Evolutionary conservation across 108 stramenopile species (phyloP).

Genomic region (Cyclotella cryptica): DNA sequence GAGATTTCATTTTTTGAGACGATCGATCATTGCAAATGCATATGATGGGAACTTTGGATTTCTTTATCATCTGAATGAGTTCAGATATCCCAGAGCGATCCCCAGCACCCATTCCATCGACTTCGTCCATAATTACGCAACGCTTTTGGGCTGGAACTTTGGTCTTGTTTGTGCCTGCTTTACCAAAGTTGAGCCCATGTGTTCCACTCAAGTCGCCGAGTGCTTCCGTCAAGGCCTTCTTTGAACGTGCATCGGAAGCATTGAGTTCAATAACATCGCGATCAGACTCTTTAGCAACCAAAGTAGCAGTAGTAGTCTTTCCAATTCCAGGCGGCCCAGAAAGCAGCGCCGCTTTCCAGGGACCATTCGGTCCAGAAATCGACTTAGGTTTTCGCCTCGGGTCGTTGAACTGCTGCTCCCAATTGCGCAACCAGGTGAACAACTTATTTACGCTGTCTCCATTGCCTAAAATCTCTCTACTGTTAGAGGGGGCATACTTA

Average conservation of each 20-base stretch:
- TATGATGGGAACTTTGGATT: constrained; percentile 95
- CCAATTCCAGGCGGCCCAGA: constrained; percentile 98
- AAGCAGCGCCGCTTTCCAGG: constrained; percentile 90
- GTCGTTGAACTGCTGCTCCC: constrained; percentile 84
- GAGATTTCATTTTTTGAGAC: constrained; percentile 83
- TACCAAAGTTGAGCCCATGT: constrained; percentile 64
- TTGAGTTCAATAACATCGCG: constrained; percentile 96
- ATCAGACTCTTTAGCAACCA: constrained; percentile 84
- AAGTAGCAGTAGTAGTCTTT: constrained; percentile 91
- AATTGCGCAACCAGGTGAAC: constrained; percentile 68
- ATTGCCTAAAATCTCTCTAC: constrained; percentile 84
- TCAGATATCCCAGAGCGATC: constrained; percentile 95
- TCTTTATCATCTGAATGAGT: constrained; percentile 96
- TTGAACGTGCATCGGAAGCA: constrained; percentile 95
- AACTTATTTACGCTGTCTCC: constrained; percentile 71
- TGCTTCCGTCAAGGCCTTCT: constrained; percentile 71
- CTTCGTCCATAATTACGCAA: constrained; percentile 98
- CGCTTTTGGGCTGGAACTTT: constrained; percentile 53
- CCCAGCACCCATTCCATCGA: constrained; percentile 98
- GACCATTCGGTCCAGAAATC: constrained; percentile 56
- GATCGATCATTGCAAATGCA: constrained; percentile 99
- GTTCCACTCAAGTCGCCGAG: constrained; percentile 88
- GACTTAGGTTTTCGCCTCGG: constrained; percentile 37
- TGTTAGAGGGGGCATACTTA: constrained; percentile 82
- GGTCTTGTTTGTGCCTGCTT: neutral